phyloP scores from a whole-genome alignment of 208 protist genomes.

The Crithidia sp. region DNA sequence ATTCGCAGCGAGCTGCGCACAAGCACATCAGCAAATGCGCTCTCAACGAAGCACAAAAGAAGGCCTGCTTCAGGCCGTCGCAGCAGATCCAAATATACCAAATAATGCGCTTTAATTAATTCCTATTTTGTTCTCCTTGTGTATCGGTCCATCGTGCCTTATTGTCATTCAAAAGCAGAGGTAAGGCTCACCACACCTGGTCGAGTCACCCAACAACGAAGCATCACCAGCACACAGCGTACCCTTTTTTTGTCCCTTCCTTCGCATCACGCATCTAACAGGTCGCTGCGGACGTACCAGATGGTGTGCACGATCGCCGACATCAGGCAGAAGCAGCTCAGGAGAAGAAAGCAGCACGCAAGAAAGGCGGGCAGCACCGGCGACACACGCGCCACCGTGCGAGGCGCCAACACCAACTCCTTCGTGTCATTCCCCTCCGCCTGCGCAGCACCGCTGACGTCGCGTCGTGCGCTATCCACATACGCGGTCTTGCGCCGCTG shows the following conservation, averaged over 20 bases:
- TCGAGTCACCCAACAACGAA: too few relatives aligned
- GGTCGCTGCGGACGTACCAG: conserved; percentile 19
- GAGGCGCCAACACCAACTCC: background rate
- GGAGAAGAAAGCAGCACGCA: conserved; percentile 38
- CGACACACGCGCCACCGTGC: conserved; percentile 46
- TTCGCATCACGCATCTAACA: background rate
- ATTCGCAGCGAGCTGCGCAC: too few relatives aligned
- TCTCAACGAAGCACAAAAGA: too few relatives aligned
- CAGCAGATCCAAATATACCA: too few relatives aligned
- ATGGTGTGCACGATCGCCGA: conserved; percentile 28
- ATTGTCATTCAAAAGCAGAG: too few relatives aligned
- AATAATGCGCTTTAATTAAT: too few relatives aligned
- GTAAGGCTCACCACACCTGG: too few relatives aligned
- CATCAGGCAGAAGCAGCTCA: conserved; percentile 29
- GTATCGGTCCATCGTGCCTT: too few relatives aligned
- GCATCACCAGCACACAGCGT: too few relatives aligned
- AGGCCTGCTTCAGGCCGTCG: too few relatives aligned
- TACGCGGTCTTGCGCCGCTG: conserved; percentile 22
- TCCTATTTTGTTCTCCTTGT: too few relatives aligned
- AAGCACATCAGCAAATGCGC: too few relatives aligned
- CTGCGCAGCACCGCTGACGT: background rate
- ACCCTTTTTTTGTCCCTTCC: background rate
- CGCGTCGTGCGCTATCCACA: conserved; percentile 1
- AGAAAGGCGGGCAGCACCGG: conserved; percentile 44
- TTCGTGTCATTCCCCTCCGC: background rate